phyloP scores from a whole-genome alignment of 2,329 filamentous ascomycete genomes.

The Fusarium pseudoanthophilum region DNA sequence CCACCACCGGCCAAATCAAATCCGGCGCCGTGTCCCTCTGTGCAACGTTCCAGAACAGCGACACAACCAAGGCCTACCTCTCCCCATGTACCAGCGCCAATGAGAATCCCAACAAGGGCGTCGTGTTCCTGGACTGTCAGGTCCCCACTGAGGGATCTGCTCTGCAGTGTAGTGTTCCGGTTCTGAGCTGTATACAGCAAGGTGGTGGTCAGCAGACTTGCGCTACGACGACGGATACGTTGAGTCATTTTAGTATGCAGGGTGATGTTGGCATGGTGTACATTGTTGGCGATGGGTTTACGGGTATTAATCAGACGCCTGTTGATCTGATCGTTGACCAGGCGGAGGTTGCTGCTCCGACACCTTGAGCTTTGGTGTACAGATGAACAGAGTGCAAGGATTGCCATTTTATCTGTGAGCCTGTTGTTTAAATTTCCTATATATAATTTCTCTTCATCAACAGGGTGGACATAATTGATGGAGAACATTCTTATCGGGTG shows the following conservation, averaged over 20 bases:
- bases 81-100: background rate
- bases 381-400: too few species aligned
- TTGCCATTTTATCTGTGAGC: too few species aligned
- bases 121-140: background rate
- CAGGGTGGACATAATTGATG: rapidly evolving
- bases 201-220: background rate
- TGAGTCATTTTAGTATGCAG: background rate
- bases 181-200: background rate
- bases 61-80: background rate
- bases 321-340: background rate
- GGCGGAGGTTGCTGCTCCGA: background rate
- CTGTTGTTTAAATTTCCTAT: too few species aligned
- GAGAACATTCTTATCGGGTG: too few species aligned
- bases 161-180: background rate
- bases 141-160: background rate
- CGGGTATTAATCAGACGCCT: background rate
- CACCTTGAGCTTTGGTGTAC: background rate
- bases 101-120: background rate
- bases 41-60: background rate
- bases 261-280: background rate
- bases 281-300: background rate
- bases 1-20: background rate
- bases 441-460: too few species aligned
- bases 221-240: background rate
- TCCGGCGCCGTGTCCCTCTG: background rate